Evolutionary conservation across 495 filamentous ascomycete genomes (phyloP).

Genomic region (Aspergillus steynii): DNA sequence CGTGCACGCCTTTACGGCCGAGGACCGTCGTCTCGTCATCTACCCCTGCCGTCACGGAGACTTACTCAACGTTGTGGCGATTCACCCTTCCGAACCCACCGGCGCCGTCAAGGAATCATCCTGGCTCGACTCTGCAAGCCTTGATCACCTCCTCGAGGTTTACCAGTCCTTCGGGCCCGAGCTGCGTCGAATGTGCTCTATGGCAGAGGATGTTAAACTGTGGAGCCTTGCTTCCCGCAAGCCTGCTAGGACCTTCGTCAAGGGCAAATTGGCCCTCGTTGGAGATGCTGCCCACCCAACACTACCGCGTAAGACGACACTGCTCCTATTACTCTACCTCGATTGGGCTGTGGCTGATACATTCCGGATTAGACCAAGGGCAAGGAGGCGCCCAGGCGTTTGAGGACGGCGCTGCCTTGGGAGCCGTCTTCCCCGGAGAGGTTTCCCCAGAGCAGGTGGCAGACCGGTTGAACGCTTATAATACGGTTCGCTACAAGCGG

Average conservation of each 20-base stretch:
- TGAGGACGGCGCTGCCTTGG: slow-evolving; percentile 47
- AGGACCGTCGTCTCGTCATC: slow-evolving; percentile 36
- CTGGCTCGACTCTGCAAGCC: slow-evolving; percentile 14
- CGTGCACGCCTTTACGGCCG: slow-evolving; percentile 23
- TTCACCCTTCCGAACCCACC: slow-evolving; percentile 29
- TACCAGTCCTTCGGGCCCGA: slow-evolving; percentile 22
- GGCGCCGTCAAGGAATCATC: slow-evolving; percentile 8
- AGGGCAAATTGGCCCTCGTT: slow-evolving; percentile 43
- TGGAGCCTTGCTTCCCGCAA: slow-evolving; percentile 49
- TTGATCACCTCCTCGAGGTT: slow-evolving; percentile 23
- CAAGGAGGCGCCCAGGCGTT: slow-evolving; percentile 50
- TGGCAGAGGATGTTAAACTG: slow-evolving; percentile 46
- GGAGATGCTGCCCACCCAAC: slow-evolving; percentile 52
- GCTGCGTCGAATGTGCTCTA: slow-evolving; percentile 18
- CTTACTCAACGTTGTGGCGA: slow-evolving; percentile 45
- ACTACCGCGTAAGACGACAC: slow-evolving; percentile 24
- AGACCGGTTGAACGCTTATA: slow-evolving; percentile 20
- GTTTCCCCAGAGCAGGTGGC: slow-evolving; percentile 18
- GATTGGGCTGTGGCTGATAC: no score
- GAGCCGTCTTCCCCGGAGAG: slow-evolving; percentile 24
- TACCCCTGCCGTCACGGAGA: slow-evolving; percentile 48
- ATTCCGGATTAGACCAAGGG: slow-evolving; percentile 35
- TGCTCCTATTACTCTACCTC: not conserved
- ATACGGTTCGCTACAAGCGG: slow-evolving; percentile 21
- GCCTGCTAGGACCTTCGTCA: slow-evolving; percentile 33